A percentile compares a stretch with the other conserved stretches of the same genome.
phyloP scores from a whole-genome alignment of 2,329 filamentous ascomycete genomes.

The Diaporthe amygdali region DNA sequence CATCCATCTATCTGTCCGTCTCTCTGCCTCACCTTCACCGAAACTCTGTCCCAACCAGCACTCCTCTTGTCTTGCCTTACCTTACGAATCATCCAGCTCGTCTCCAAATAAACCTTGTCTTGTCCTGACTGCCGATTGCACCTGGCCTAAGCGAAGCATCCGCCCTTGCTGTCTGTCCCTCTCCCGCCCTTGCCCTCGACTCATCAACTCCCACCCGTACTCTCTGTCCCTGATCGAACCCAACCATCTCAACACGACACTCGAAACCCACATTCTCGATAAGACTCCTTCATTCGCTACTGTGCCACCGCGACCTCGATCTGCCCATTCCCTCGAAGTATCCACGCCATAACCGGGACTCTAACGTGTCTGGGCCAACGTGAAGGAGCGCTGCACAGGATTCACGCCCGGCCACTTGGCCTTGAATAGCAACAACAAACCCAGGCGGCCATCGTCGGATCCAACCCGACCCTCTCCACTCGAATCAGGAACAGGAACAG shows the following conservation, averaged over 20 bases:
- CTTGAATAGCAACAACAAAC: slow-evolving; percentile 22
- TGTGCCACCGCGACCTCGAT: not conserved
- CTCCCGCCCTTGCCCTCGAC: slow-evolving; percentile 12
- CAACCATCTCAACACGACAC: not conserved
- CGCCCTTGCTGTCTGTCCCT: slow-evolving; percentile 13
- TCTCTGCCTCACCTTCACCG: not conserved
- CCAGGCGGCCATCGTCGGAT: slow-evolving; percentile 13
- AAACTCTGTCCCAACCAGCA: not conserved
- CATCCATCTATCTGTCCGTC: not conserved
- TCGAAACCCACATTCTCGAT: not conserved
- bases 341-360: not conserved
- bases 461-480: not conserved
- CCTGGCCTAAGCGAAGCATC: not conserved
- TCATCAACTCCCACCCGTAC: not conserved
- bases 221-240: not conserved
- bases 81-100: not conserved
- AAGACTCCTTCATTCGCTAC: not conserved
- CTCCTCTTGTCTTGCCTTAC: no score
- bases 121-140: not conserved
- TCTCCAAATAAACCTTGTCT: not conserved
- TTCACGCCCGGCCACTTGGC: slow-evolving; percentile 17
- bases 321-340: not conserved
- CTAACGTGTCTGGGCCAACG: not conserved
- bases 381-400: slow-evolving; percentile 21
- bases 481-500: not conserved